Base-by-base conservation (phyloP, 2,329 filamentous ascomycete species). In the Curvularia spicifera region DNA sequence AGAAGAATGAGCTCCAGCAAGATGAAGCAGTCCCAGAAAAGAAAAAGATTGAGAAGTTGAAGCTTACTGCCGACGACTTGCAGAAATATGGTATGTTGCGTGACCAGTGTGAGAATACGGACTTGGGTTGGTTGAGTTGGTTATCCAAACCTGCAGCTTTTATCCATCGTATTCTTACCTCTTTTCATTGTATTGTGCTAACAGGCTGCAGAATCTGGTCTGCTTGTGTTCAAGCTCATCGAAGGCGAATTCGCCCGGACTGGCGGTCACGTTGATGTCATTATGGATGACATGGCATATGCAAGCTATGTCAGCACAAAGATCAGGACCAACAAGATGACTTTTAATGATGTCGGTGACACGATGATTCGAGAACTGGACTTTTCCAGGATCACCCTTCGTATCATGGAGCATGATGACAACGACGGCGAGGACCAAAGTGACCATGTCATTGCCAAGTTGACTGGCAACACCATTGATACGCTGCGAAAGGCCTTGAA, bases 351-450 rank as follows among this genome's bases (percentile, higher is more conserved):
- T 78, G 82, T 93, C 71, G 93, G 94, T 48, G 95, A 99, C 78
- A 95, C 93, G 53, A 93, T 99, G 78, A 91, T 99, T 59, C 91
- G 95, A 61, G 95, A 99, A 77, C 84, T 99, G n/a, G 96, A 99
- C 64, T 93, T 97, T 69, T 99, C 95, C 3, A 91, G 90, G 65
- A 87, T 99, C 57, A 98, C 93, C 0, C 84, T 99, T 64, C 91
- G 93, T 56, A 84, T 97, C 47, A 88, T 92, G 43, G 90, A 94
- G 71, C 92, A 93, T 74, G 83, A 87, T 15, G 90, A 96, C 65
- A 87, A 86, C 69, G 88, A 89, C 62, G 87, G 88, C 22, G 86
- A 90, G 47, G 88, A 84, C 40, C 79, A 85, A 15, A 86, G 89
- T 51, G 89, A 96, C 43, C 83, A 91, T 63, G 87, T 90, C 29